A percentile compares a stretch with the other conserved stretches of the same genome.
Evolutionary conservation across 345 rosid species (phyloP).

Genomic region (Murraya koenigii): DNA sequence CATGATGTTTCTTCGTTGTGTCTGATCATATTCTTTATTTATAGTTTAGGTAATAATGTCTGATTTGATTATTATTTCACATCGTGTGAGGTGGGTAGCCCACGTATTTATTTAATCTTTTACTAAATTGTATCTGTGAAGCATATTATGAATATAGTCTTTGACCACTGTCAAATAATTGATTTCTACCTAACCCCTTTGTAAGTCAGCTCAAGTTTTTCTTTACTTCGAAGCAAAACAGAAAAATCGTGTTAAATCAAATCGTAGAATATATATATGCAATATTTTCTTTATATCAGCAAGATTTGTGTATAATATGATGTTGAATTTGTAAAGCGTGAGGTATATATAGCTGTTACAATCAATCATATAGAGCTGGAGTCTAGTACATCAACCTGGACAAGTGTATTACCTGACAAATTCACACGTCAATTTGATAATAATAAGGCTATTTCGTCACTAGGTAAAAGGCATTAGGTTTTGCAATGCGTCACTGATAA

Average conservation of each 20-base stretch:
- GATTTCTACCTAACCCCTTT: background rate
- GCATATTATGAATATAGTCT: background rate
- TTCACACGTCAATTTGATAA: slow-evolving; percentile 3
- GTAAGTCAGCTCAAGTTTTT: background rate
- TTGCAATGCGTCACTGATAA: slow-evolving; percentile 1
- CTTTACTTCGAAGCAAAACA: background rate
- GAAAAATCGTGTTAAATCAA: background rate
- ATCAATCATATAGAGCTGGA: slow-evolving; percentile 9
- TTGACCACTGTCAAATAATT: background rate
- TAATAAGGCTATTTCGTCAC: slow-evolving; percentile 1
- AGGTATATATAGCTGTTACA: background rate
- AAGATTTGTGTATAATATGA: background rate
- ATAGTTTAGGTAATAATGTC: background rate
- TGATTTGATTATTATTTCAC: background rate
- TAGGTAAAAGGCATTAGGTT: background rate
- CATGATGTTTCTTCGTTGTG: background rate
- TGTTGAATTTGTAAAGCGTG: background rate
- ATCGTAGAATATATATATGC: background rate
- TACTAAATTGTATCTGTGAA: background rate
- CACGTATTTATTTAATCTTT: background rate
- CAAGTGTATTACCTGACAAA: background rate
- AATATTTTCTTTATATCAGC: background rate
- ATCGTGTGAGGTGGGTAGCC: background rate
- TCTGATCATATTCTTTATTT: background rate
- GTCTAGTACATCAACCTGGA: background rate